A percentile compares a stretch with the other conserved stretches of the same genome.
These are phyloP conservation scores for Hortiboletus flavorubellus DNA, from an alignment of 768 basidiomycete species.

Conservation along the genomic window DNA sequence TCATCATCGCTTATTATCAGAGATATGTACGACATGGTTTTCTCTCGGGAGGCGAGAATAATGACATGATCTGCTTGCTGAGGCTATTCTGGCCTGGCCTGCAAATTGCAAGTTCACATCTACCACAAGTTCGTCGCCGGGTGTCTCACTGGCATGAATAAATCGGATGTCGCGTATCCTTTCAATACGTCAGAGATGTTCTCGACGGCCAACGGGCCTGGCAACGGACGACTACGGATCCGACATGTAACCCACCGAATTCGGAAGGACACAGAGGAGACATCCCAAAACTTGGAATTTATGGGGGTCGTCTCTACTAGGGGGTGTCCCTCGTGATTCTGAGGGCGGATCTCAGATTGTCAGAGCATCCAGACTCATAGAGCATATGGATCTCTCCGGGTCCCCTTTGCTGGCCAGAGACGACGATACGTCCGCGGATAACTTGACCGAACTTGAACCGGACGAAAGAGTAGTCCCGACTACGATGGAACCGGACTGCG, in stretches of 20 bases:
- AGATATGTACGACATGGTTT: constrained; percentile 23
- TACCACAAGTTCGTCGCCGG: constrained; percentile 43
- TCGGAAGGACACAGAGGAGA: background rate
- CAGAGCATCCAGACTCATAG: constrained; percentile 21
- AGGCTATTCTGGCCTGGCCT: constrained; percentile 24
- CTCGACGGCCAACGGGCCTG: constrained; percentile 8
- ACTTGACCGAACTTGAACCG: background rate
- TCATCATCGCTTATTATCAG: no score
- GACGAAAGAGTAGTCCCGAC: background rate
- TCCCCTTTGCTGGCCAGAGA: constrained; percentile 19
- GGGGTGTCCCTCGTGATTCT: background rate
- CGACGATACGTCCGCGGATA: background rate
- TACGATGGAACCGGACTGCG: background rate
- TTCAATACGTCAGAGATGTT: constrained; percentile 35
- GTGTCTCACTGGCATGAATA: constrained; percentile 37
- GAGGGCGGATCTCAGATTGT: background rate
- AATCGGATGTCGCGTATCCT: constrained; percentile 38
- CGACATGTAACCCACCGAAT: background rate
- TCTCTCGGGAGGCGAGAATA: constrained; percentile 31
- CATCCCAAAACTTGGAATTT: constrained; percentile 27
- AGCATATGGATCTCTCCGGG: constrained; percentile 26
- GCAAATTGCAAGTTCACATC: constrained; percentile 30
- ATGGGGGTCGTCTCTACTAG: background rate
- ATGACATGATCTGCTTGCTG: constrained; percentile 37
- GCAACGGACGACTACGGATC: background rate